phyloP scores from a whole-genome alignment of 306 rosid species.

The Myrica gale region DNA sequence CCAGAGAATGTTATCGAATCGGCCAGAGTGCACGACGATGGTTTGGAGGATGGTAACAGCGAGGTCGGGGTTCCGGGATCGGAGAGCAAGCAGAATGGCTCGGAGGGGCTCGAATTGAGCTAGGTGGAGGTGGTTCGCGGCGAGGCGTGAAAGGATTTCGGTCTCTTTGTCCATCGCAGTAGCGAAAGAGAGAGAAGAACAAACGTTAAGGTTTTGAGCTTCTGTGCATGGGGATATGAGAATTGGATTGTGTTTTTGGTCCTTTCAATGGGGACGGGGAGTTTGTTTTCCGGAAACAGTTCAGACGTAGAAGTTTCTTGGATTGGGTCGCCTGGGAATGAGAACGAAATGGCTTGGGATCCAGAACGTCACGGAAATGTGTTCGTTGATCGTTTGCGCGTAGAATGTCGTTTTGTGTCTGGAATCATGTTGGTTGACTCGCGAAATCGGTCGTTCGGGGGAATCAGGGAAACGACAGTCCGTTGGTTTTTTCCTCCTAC shows the following conservation, averaged over 20 bases:
- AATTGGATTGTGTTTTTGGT: background rate
- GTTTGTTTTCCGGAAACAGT: background rate
- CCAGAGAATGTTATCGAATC: constrained; percentile 65
- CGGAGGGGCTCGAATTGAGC: constrained; percentile 91
- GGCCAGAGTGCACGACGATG: constrained; percentile 74
- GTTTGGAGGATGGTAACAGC: constrained; percentile 79
- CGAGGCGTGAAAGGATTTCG: constrained; percentile 77
- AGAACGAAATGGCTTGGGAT: background rate
- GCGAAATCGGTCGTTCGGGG: background rate
- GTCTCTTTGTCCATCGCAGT: constrained; percentile 62
- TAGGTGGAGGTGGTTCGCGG: constrained; percentile 77
- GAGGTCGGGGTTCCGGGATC: constrained; percentile 64
- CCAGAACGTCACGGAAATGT: background rate
- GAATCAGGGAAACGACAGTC: background rate
- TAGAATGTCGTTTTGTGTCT: background rate
- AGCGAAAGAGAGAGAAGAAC: background rate
- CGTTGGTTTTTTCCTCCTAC: too few species aligned
- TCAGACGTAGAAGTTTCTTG: background rate
- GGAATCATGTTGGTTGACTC: background rate
- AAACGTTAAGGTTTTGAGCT: constrained; percentile 10
- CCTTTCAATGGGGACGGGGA: too few species aligned
- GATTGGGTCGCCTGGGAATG: background rate
- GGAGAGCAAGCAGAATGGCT: constrained; percentile 67
- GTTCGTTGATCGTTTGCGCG: background rate
- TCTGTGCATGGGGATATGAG: constrained; percentile 28